These are phyloP conservation scores for Argentina anserina DNA, from an alignment of 306 rosid genomes.

Conservation along the genomic window DNA sequence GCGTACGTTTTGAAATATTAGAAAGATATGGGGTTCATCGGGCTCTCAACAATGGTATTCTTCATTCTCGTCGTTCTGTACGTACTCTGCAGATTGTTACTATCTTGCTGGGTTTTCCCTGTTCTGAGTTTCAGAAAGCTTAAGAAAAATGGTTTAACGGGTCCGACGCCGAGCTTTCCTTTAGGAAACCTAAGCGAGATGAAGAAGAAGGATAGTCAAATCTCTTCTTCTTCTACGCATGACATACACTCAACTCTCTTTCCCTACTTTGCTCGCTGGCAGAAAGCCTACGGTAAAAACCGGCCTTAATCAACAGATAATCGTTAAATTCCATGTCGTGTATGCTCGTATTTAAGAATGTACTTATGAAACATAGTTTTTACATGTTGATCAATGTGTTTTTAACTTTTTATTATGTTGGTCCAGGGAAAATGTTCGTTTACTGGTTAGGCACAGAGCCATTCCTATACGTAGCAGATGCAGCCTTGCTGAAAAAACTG, in stretches of 20 bases:
- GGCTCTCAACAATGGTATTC: neutral
- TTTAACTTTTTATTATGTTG: neutral
- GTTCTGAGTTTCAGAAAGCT: slow-evolving; percentile 34
- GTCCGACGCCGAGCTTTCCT: slow-evolving; percentile 75
- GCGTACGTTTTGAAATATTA: neutral
- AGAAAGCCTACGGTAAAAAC: slow-evolving; percentile 52
- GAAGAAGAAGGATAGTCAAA: slow-evolving; percentile 31
- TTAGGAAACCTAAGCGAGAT: slow-evolving; percentile 71
- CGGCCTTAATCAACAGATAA: neutral
- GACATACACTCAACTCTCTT: slow-evolving; percentile 65
- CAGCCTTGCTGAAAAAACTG: slow-evolving; percentile 62
- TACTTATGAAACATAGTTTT: neutral
- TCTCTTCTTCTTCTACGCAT: slow-evolving; percentile 28
- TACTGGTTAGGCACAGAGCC: slow-evolving; percentile 92
- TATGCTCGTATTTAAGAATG: neutral
- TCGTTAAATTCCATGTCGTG: neutral
- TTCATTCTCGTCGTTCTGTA: slow-evolving; percentile 13
- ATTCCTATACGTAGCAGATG: slow-evolving; percentile 65
- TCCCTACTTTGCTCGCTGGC: slow-evolving; percentile 77
- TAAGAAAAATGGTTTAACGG: slow-evolving; percentile 59
- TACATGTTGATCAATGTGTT: neutral
- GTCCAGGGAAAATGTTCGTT: slow-evolving; percentile 60
- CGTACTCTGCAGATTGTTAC: slow-evolving; percentile 27
- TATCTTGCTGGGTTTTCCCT: slow-evolving; percentile 69
- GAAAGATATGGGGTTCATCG: neutral